Evolutionary conservation across 192 early-diverging fungal species (phyloP).

Genomic region (Diversispora epigaea): DNA sequence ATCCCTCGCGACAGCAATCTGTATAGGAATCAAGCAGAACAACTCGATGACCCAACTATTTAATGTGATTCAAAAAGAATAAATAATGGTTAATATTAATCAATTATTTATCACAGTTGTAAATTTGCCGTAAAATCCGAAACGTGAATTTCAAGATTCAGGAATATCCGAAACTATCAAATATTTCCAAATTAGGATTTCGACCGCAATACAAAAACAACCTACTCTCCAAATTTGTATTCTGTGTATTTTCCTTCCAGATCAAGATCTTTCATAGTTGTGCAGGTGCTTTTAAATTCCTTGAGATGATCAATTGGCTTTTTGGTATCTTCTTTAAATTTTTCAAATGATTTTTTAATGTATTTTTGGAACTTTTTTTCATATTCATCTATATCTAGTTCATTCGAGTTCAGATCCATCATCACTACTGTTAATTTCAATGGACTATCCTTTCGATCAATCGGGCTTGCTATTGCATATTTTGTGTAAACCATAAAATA

Average conservation of each 20-base stretch:
- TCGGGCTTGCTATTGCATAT: slow-evolving; percentile 11
- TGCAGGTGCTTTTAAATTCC: background rate
- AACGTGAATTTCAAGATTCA: background rate
- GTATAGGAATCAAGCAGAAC: slow-evolving; percentile 15
- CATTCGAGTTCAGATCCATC: background rate
- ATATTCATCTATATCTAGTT: background rate
- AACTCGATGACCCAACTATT: slow-evolving; percentile 25
- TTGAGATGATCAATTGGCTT: slow-evolving; percentile 18
- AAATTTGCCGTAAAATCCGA: too few species aligned
- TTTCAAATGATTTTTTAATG: slow-evolving; percentile 13
- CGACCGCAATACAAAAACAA: too few species aligned
- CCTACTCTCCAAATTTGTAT: slow-evolving; percentile 21
- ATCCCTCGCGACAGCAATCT: slow-evolving; percentile 30
- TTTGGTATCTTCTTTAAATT: slow-evolving; percentile 20
- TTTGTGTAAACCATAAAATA: slow-evolving; percentile 28
- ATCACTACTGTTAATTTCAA: slow-evolving; percentile 17
- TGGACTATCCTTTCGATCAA: background rate
- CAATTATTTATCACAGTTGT: too few species aligned
- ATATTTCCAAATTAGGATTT: too few species aligned
- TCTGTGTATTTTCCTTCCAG: background rate
- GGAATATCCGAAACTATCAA: background rate
- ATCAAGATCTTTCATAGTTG: background rate
- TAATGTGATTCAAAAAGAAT: background rate
- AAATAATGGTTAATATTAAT: background rate
- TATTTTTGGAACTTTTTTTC: slow-evolving; percentile 4